These are phyloP conservation scores for Gentiana macrophylla DNA, from an alignment of 257 asterid species.

Conservation along the genomic window DNA sequence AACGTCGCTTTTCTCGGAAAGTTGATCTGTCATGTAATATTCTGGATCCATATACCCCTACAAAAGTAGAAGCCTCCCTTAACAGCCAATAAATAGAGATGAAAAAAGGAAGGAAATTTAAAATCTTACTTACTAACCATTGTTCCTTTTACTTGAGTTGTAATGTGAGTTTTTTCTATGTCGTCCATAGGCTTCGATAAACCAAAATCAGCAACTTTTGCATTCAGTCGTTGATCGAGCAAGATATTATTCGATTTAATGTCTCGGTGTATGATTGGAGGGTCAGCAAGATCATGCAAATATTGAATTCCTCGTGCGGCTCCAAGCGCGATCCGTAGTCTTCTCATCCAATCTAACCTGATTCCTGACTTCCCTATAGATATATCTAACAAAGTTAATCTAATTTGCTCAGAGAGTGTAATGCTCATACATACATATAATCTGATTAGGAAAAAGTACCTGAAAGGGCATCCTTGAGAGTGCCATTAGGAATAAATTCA, in stretches of 20 bases:
- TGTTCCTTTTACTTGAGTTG: conserved; percentile 98
- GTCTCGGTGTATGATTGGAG: conserved; percentile 93
- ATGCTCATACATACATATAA: no score
- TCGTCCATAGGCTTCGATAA: conserved; percentile 68
- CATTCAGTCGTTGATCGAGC: conserved; percentile 61
- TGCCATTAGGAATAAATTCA: conserved; percentile 68
- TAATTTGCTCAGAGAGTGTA: no score
- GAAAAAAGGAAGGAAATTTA: no score
- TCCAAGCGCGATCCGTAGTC: conserved; percentile 72
- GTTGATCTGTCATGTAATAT: conserved; percentile 79
- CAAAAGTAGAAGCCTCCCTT: neutral
- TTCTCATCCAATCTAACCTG: conserved; percentile 78
- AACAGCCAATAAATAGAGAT: neutral
- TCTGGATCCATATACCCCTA: conserved; percentile 98
- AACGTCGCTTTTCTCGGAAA: conserved; percentile 89
- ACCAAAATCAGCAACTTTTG: conserved; percentile 96
- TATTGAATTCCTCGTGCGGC: conserved; percentile 84
- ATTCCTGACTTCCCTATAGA: conserved; percentile 55
- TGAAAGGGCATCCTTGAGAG: conserved; percentile 68
- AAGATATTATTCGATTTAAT: conserved; percentile 72
- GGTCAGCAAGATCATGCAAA: conserved; percentile 79
- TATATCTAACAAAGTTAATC: no score
- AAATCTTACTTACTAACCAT: conserved; percentile 40
- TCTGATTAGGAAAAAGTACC: conserved; percentile 29
- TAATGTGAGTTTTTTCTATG: conserved; percentile 51